Conservation (phyloP, 78 protist genomes). For the Trichosphaerium sp. region DNA sequence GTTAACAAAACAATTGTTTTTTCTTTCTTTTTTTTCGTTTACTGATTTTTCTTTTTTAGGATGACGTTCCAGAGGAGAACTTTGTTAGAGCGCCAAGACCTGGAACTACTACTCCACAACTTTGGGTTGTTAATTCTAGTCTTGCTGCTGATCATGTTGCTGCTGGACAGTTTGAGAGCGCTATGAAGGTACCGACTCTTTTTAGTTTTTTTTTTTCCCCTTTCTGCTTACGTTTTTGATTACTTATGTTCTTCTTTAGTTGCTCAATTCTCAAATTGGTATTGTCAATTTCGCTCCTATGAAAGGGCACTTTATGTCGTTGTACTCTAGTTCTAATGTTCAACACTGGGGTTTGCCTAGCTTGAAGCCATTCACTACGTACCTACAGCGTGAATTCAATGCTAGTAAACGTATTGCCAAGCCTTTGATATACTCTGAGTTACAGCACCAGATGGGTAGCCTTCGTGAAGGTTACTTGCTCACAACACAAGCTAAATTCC, state of each 20-base stretch:
- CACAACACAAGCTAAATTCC: background rate
- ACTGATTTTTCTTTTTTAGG: too few relatives aligned
- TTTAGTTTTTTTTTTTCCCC: too few relatives aligned
- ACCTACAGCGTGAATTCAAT: constrained; percentile 13
- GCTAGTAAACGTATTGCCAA: constrained; percentile 23
- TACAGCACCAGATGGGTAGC: constrained; percentile 1
- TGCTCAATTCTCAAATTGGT: constrained; percentile 74
- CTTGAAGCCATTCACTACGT: constrained; percentile 12
- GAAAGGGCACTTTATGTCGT: constrained; percentile 34
- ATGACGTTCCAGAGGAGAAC: constrained; percentile 9
- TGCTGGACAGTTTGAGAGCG: constrained; percentile 82
- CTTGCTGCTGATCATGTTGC: constrained; percentile 80
- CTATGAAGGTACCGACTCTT: constrained; percentile 54
- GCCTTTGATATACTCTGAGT: background rate
- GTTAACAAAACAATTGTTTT: constrained; percentile 6
- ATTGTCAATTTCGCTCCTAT: constrained; percentile 77
- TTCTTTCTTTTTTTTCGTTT: too few relatives aligned
- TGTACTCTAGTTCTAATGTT: constrained; percentile 11
- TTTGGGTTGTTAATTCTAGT: constrained; percentile 54
- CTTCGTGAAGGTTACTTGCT: background rate
- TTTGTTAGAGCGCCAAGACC: constrained; percentile 29
- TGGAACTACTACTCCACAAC: constrained; percentile 18
- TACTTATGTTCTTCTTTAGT: constrained; percentile 66
- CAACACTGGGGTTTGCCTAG: constrained; percentile 14
- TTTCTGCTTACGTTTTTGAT: too few relatives aligned